phyloP scores from a whole-genome alignment of 164 flowering plant genomes.

The Macadamia integrifolia region DNA sequence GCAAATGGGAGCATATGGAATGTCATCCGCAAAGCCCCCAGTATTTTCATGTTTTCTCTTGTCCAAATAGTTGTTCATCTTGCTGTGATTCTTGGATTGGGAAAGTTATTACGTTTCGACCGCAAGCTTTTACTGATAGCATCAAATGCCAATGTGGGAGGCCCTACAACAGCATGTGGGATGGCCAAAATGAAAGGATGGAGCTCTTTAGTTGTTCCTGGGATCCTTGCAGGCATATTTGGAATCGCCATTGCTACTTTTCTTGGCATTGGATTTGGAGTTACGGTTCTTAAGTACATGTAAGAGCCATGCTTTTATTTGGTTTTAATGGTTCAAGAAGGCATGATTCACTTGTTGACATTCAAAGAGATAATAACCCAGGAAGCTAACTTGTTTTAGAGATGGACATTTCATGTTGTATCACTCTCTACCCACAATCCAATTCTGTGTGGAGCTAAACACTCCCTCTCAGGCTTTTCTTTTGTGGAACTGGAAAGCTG shows the following conservation, averaged over 20 bases:
- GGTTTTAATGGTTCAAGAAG: no score
- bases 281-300: constrained; percentile 51
- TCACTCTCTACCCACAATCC: no score
- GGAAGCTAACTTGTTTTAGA: no score
- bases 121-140: constrained; percentile 65
- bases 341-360: no score
- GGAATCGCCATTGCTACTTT: constrained; percentile 82
- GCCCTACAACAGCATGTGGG: constrained; percentile 93
- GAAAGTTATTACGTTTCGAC: constrained; percentile 60
- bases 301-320: constrained; percentile 6
- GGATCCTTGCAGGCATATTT: constrained; percentile 82
- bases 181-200: constrained; percentile 96
- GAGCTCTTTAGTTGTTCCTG: constrained; percentile 75
- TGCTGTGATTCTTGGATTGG: constrained; percentile 62
- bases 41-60: constrained; percentile 77
- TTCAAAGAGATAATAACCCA: no score
- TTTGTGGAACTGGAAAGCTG: no score
- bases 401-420: no score
- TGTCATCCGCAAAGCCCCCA: constrained; percentile 73
- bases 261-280: constrained; percentile 80
- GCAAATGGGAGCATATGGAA: constrained; percentile 79
- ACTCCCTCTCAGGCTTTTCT: no score
- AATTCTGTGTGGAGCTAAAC: no score
- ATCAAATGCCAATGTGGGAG: constrained; percentile 93
- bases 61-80: constrained; percentile 76